phyloP scores from a whole-genome alignment of 2,329 filamentous ascomycete genomes.

The Neopestalotiopsis sp. region DNA sequence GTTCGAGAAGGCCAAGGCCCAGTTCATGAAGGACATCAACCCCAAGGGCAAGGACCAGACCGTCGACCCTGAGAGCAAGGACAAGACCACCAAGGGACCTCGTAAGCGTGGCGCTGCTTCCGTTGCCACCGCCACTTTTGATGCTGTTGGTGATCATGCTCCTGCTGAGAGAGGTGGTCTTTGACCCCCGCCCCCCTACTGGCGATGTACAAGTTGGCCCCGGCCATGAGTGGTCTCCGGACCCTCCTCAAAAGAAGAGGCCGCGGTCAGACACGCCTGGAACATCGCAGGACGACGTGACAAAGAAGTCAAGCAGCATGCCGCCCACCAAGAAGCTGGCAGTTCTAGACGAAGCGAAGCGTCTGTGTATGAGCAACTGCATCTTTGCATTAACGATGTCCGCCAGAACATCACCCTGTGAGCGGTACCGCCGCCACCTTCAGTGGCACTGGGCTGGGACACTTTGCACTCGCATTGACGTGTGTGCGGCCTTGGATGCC shows the following conservation, averaged over 20 bases:
- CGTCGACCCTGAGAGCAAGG: neutral
- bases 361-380: conserved; percentile 92
- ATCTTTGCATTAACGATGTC: conserved; percentile 93
- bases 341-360: conserved; percentile 74
- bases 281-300: no score
- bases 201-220: no score
- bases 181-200: no score
- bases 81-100: neutral
- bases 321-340: conserved; percentile 46
- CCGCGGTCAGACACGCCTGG: no score
- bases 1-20: neutral
- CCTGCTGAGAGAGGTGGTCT: neutral
- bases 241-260: no score
- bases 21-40: neutral
- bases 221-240: no score
- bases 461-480: no score
- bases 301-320: no score
- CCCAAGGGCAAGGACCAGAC: neutral
- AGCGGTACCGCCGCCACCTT: no score
- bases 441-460: no score
- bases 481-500: no score
- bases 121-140: neutral
- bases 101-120: neutral
- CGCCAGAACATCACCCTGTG: conserved; percentile 35
- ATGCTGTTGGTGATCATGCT: neutral